Evolutionary conservation across 257 asterid genomes (phyloP), one percentile per base, ranked within the genome.

Genomic region (Pogostemon cablin): DNA sequence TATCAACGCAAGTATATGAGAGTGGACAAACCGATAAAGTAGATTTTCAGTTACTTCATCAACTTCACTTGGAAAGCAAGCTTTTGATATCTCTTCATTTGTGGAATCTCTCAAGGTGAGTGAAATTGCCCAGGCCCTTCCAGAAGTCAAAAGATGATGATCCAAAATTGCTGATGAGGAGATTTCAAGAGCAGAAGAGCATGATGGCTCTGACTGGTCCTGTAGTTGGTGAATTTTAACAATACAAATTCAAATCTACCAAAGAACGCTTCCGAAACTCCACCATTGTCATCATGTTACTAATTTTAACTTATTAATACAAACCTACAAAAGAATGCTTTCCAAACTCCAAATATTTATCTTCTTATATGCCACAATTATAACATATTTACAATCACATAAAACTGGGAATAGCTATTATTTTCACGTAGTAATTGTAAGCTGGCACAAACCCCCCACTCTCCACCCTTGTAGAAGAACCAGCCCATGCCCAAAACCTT

Each of bases 51-150:
- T 73, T 35, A 62, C 64, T 52, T 82, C 86, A 68, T 80, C 84
- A 43, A 42, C 76, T 65, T 85, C 83, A 74, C 73, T 75, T 35
- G 90, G 85, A 64, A 93, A 91, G 73, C 93, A 93, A 63, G 69
- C 72, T 74, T 88, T 83, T 68, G 86, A 84, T 56, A 93, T 77
- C 77, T 91, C 98, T 32, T 89, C 99, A 41, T 59, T 20, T 38
- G 85, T 67, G 76, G 81, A 58, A 77, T 89, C 75, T 79, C 89
- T 84, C 78, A 84, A 75, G 9, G 96, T 79, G 61, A 95, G 96
- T 42, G 99, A 91, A 78, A 95, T 72, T 39, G 95, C 90, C 99
- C 99, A 91, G 42, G 97, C 99, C 80, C 85, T 82, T 78, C 98
- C 96, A 57, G 79, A 53, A 55, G 84, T 91, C 80, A 95, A 77